Evolutionary conservation across 306 rosid species (phyloP), one percentile per base, ranked within the genome.

Genomic region (Castanea mollissima): DNA sequence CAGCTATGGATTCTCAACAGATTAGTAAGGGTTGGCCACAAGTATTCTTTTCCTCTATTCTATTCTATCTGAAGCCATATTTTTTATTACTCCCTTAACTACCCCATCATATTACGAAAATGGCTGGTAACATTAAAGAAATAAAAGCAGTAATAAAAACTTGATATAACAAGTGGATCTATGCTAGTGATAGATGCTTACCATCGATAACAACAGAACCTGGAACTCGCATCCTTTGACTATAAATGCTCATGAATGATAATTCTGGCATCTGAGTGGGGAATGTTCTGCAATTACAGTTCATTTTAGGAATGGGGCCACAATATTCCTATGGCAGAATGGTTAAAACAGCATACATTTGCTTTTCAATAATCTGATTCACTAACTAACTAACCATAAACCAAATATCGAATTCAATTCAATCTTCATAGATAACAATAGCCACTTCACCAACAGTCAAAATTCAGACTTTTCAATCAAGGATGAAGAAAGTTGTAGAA

Each of bases 121-220:
- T 27, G 34, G 18, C 68, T 62, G 68, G 0, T 5, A 62, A 25
- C 38, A 5, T 62, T 62, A 27, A 20, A 58, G 12, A 58, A 20
- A 58, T 8, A 58, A 58, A 58, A 21, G 20, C 2, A 11, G 15
- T 31, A 62, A 25, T 25, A 2, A 11, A 2, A 62, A 15, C 35
- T 57, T 25, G 27, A 57, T 57, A 7, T 3, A 57, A 57, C 0
- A 10, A 59, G 21, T 13, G 58, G 11, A 46, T 10, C 49, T 32
- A 23, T 25, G 41, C 5, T 6, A 7, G 27, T 64, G 34, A 9
- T 19, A 14, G 18, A 52, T 70, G 72, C 89, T 85, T 73, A 94
- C 97, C 99, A 77, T 94, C 99, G 12, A 94, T 94, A 62, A 94
- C 85, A 64, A 91, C 73, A 60, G 95, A 82, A 78, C 93, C 97